These are phyloP conservation scores for Sporothrix curviconia DNA, from an alignment of 2,329 filamentous ascomycete species.

Conservation along the genomic window DNA sequence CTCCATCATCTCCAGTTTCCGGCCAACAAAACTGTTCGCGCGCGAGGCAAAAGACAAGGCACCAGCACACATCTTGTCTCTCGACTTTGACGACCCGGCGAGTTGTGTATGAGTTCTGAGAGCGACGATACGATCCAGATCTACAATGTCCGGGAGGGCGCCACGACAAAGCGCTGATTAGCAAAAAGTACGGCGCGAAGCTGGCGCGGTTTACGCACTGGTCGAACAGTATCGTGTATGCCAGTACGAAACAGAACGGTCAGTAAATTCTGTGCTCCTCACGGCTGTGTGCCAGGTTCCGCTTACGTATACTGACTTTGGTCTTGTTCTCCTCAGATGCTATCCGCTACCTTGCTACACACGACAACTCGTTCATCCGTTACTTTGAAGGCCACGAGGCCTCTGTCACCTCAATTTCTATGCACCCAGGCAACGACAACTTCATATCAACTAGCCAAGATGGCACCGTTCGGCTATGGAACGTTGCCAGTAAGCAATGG, in stretches of 20 bases:
- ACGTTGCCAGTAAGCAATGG: slow-evolving; percentile 70
- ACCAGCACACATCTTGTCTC: slow-evolving; percentile 67
- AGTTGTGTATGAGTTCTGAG: slow-evolving; percentile 82
- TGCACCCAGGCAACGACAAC: slow-evolving; percentile 81
- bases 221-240: slow-evolving; percentile 84
- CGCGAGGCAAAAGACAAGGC: slow-evolving; percentile 48
- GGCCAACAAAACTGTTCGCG: slow-evolving; percentile 68
- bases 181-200: slow-evolving; percentile 95
- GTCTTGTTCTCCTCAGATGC: slow-evolving; percentile 48
- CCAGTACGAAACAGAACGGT: slow-evolving; percentile 91
- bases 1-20: slow-evolving; percentile 70
- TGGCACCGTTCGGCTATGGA: slow-evolving; percentile 88
- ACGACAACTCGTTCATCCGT: slow-evolving; percentile 93
- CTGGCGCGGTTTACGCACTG: slow-evolving; percentile 92
- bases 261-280: slow-evolving; percentile 19
- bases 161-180: slow-evolving; percentile 80
- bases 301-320: no score
- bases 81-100: slow-evolving; percentile 94
- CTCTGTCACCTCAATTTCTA: slow-evolving; percentile 72
- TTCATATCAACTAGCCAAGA: slow-evolving; percentile 91
- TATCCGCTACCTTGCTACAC: slow-evolving; percentile 79
- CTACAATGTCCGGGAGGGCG: slow-evolving; percentile 85
- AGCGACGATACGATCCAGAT: slow-evolving; percentile 94
- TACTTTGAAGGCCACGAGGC: slow-evolving; percentile 91
- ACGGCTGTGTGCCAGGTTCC: no score